Evolutionary conservation across 164 flowering plant species (phyloP).

Genomic region (Annona squamosa): DNA sequence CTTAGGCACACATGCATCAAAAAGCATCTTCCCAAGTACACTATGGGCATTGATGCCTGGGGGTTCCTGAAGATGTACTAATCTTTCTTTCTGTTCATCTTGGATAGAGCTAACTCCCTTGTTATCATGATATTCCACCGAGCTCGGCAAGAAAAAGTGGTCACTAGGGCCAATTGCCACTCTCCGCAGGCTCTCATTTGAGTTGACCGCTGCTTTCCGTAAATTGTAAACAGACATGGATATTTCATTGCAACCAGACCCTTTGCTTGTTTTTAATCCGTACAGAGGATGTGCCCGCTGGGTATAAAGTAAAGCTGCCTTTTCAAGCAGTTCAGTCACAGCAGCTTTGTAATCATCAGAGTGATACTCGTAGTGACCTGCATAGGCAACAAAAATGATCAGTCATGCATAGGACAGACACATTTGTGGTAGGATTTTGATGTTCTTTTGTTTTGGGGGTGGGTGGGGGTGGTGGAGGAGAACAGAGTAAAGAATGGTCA

Average conservation of each 20-base stretch:
- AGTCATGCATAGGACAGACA: not conserved
- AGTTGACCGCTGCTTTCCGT: slow-evolving; percentile 42
- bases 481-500: too few relatives aligned
- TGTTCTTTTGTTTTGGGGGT: too few relatives aligned
- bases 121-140: slow-evolving; percentile 45
- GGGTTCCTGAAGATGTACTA: slow-evolving; percentile 40
- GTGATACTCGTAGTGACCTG: slow-evolving; percentile 68
- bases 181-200: slow-evolving; percentile 45
- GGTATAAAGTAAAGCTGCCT: slow-evolving; percentile 51
- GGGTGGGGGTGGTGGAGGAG: too few relatives aligned
- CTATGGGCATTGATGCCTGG: slow-evolving; percentile 65
- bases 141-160: slow-evolving; percentile 48
- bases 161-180: slow-evolving; percentile 48
- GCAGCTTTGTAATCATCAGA: slow-evolving; percentile 72
- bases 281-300: slow-evolving; percentile 40
- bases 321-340: slow-evolving; percentile 64
- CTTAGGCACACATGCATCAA: slow-evolving; percentile 83
- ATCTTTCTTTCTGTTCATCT: slow-evolving; percentile 39
- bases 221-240: slow-evolving; percentile 36
- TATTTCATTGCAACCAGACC: slow-evolving; percentile 29
- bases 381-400: not conserved
- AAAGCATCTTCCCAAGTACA: slow-evolving; percentile 79
- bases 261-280: slow-evolving; percentile 35
- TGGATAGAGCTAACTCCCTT: slow-evolving; percentile 45
- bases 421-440: not conserved